A percentile compares a stretch with the other conserved stretches of the same genome.
Conservation (phyloP, 257 asterid species). For the Scutellaria baicalensis region DNA sequence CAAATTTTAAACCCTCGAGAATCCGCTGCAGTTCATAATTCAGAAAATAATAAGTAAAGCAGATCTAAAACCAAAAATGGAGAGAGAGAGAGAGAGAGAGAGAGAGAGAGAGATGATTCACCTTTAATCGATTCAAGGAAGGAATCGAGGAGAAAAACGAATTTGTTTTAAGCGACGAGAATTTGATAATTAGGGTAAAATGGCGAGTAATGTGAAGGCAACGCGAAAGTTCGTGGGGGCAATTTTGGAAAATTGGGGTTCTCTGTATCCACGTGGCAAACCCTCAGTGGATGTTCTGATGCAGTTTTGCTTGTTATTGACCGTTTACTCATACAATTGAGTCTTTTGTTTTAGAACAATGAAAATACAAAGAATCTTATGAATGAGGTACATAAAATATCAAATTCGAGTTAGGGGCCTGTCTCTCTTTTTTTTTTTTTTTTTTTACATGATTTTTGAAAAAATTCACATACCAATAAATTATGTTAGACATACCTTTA, state of each 20-base stretch:
- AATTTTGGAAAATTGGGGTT: background rate
- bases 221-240: background rate
- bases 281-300: background rate
- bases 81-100: background rate
- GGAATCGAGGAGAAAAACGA: background rate
- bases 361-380: too few species aligned
- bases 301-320: background rate
- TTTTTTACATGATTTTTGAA: too few species aligned
- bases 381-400: too few species aligned
- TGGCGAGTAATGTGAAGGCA: background rate
- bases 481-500: too few species aligned
- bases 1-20: background rate
- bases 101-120: background rate
- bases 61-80: background rate
- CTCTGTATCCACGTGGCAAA: background rate
- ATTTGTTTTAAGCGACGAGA: background rate
- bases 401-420: too few species aligned
- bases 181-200: background rate
- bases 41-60: background rate
- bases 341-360: too few species aligned
- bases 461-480: too few species aligned
- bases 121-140: slow-evolving; percentile 3
- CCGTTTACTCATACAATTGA: background rate
- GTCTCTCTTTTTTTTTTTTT: too few species aligned
- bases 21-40: background rate